Base-by-base conservation (phyloP, 495 filamentous ascomycete genomes). In the Corynascus novoguineensis region DNA sequence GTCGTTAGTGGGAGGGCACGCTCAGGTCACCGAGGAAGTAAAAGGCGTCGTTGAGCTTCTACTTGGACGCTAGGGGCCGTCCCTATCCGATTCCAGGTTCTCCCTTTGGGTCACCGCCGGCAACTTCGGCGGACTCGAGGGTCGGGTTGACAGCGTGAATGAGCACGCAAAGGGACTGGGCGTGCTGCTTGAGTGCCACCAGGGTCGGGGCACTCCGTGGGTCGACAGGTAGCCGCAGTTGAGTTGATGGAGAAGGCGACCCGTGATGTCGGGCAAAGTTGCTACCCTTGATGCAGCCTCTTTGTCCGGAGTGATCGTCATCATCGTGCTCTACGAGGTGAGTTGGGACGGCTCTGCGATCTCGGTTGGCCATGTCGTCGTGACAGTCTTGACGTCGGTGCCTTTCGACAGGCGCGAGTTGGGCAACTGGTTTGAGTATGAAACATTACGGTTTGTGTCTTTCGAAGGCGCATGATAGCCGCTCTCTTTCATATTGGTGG, bases 191-290 rank as follows among this genome's bases (percentile, higher is more conserved):
- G 19, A 83, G 65, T 10, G 75, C 71, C 1, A 76, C 64, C 28
- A 83, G 64, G 15, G 78, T 81, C 5, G 79, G 80, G 77, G 59
- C 8, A 66, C 51, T 15, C 71, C 72, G 9, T 63, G 61, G 0
- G 74, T 79, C 1, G 79, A 80, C 9, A 81, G 66, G 51, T 78
- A 82, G 56, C 69, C 62, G 64, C 79, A 82, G 66, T 79, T 81
- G 45, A 78, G 60, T 46, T 75, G 69, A 22, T 62, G 64, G 22
- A 78, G 66, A 29, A 76, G 55, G 44, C 47, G 56, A 10, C 51
- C 28, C 14, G 55, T 29, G 35, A 63, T 47, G 14, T 63, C 60
- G 2, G 4, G 67, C 55, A 45, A 57, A 71, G 45, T 71, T 67
- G 14, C 65, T 71, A 10, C 52, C 67, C 34, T 60, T 63, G 60